Conservation (phyloP, 2,329 filamentous ascomycete species). For the Colletotrichum lindemuthianum region DNA sequence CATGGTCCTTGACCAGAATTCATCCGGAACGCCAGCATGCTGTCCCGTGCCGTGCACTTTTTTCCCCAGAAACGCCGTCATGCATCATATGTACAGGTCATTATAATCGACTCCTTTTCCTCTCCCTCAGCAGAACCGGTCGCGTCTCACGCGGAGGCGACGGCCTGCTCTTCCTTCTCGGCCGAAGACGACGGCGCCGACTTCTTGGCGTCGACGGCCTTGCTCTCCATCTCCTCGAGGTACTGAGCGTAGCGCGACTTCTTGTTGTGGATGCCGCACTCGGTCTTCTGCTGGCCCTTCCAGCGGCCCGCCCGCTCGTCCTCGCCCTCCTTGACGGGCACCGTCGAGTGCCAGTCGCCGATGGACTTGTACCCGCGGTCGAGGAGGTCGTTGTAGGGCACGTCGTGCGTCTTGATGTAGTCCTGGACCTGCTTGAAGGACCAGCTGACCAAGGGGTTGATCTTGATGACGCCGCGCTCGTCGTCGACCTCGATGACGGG, state of each 20-base stretch:
- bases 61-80: slow-evolving; percentile 33
- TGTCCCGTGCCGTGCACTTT: slow-evolving; percentile 25
- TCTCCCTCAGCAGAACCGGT: neutral
- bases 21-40: slow-evolving; percentile 32
- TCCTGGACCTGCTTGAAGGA: slow-evolving; percentile 87
- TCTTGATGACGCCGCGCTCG: slow-evolving; percentile 91
- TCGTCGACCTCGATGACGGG: slow-evolving; percentile 91
- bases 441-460: slow-evolving; percentile 98
- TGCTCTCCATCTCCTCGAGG: slow-evolving; percentile 76
- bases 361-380: slow-evolving; percentile 98
- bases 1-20: slow-evolving; percentile 17
- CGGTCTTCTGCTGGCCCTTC: slow-evolving; percentile 96
- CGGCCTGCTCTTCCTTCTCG: slow-evolving; percentile 31
- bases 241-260: slow-evolving; percentile 92
- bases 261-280: slow-evolving; percentile 99
- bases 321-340: slow-evolving; percentile 87
- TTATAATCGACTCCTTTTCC: slow-evolving; percentile 9
- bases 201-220: slow-evolving; percentile 63
- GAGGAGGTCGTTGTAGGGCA: slow-evolving; percentile 93
- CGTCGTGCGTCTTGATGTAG: slow-evolving; percentile 86
- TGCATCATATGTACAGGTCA: slow-evolving; percentile 35
- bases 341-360: slow-evolving; percentile 98
- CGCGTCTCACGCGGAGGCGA: slow-evolving; percentile 16
- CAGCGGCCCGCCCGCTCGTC: slow-evolving; percentile 96
- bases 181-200: slow-evolving; percentile 39